Evolutionary conservation across 768 basidiomycete genomes (phyloP), one percentile per base, ranked within the genome.

Genomic region (Suillus sp.): DNA sequence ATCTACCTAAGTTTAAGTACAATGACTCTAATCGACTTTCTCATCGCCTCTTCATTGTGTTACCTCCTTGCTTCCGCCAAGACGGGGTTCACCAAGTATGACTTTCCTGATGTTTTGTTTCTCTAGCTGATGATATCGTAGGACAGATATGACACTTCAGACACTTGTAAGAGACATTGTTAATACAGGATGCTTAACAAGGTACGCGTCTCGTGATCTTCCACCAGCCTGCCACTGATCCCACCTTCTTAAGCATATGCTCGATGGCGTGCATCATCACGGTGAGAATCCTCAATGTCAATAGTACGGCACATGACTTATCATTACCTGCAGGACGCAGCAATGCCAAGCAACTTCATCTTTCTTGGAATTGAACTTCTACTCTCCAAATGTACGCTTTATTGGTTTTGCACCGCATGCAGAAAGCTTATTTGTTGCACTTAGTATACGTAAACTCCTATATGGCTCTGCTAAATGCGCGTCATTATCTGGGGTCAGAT

Each of bases 371-470:
- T 84, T 66, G 84, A 85, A 65, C 77, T 86, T 38, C 74, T 81
- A 20, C 72, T 86, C 38, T 82, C 83, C 72, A 86, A 86, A 71
- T 66, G 85, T 85, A 55, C 66, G 84, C 65, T 48, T 10, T 20
- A 5, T 16, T 22, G 38, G 18, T 20, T 27, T 11, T 34, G 32
- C 34, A 37, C 20, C 2, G 14, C 10, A 20, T 11, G 45, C 50
- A 27, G 43, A 14, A 43, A 51, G 42, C 59, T 45, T 16, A 42
- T 32, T 30, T 7, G 7, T 37, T 13, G 34, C 40, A 45, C 18
- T 3, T 63, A 86, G 84, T 87, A 30, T 86, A 86, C 66, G 75
- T 83, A 16, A 86, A 86, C 65, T 83, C 85, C 9, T 85, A 85
- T 67, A 77, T 87, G 9, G 84, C 85, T 5, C 78, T 74, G 18